A percentile compares a stretch with the other conserved stretches of the same genome.
These are phyloP conservation scores for Cetradonia linearis DNA, from an alignment of 495 filamentous ascomycete genomes.

Conservation along the genomic window DNA sequence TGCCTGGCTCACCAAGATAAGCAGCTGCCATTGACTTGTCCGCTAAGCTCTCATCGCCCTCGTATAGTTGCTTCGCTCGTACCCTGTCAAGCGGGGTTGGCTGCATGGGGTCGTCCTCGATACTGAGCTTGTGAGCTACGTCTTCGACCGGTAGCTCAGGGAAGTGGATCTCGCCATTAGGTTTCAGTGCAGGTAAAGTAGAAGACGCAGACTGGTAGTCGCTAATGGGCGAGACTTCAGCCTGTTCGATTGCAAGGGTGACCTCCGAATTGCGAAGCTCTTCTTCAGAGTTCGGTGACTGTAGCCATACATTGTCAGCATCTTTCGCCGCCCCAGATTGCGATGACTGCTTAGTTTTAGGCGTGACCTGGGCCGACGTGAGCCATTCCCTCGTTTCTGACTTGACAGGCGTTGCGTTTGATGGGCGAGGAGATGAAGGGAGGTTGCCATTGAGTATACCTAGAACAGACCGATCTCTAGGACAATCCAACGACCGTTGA, in stretches of 20 bases:
- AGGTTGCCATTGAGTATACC: conserved; percentile 4
- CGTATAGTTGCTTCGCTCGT: conserved; percentile 70
- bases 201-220: conserved; percentile 40
- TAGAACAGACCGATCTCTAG: not conserved
- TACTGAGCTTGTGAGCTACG: conserved; percentile 13
- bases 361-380: conserved; percentile 10
- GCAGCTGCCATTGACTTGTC: conserved; percentile 68
- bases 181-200: conserved; percentile 22
- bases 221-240: conserved; percentile 33
- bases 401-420: not conserved
- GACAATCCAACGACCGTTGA: conserved; percentile 1
- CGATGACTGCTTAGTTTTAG: conserved; percentile 9
- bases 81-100: conserved; percentile 52
- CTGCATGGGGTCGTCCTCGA: conserved; percentile 20
- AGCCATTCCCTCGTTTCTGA: conserved; percentile 12
- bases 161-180: conserved; percentile 20
- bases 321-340: conserved; percentile 5
- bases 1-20: conserved; percentile 75
- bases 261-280: conserved; percentile 31
- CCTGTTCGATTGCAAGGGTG: conserved; percentile 35
- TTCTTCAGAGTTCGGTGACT: conserved; percentile 36
- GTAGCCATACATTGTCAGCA: conserved; percentile 23
- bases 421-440: not conserved
- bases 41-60: conserved; percentile 74
- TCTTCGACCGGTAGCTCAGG: conserved; percentile 27